A percentile compares a stretch with the other conserved stretches of the same genome.
Evolutionary conservation across 2,329 filamentous ascomycete genomes (phyloP).

Genomic region (Scedosporium aurantiacum): DNA sequence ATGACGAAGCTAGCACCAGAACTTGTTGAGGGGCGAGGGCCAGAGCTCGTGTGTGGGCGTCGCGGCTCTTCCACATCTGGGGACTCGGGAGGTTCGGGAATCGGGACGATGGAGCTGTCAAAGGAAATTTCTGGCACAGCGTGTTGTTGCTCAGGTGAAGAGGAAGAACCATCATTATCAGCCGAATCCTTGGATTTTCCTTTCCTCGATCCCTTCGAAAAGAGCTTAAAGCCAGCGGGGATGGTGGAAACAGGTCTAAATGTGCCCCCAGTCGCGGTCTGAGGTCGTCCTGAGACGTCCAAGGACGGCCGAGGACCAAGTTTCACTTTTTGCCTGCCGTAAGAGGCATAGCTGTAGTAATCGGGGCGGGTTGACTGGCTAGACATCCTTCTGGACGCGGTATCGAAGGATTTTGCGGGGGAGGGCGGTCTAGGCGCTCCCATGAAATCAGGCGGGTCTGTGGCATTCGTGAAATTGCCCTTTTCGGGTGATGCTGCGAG

Average conservation of each 20-base stretch:
- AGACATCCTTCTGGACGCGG: constrained; percentile 31
- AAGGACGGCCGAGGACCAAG: constrained; percentile 74
- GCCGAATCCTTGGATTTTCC: constrained; percentile 25
- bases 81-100: constrained; percentile 21
- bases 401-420: constrained; percentile 32
- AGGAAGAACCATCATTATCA: constrained; percentile 12
- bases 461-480: constrained; percentile 36
- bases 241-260: constrained; percentile 67
- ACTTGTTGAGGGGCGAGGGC: constrained; percentile 8
- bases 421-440: constrained; percentile 34
- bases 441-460: constrained; percentile 40
- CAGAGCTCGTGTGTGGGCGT: constrained; percentile 23
- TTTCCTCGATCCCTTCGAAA: constrained; percentile 46
- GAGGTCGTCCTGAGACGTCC: constrained; percentile 49
- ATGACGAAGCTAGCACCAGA: constrained; percentile 1
- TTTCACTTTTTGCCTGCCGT: constrained; percentile 71
- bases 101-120: constrained; percentile 22
- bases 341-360: constrained; percentile 34
- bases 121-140: constrained; percentile 25
- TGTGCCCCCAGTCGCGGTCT: constrained; percentile 44
- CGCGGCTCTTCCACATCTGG: constrained; percentile 16
- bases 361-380: constrained; percentile 43
- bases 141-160: constrained; percentile 20
- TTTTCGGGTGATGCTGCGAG: constrained; percentile 39
- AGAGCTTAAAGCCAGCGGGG: constrained; percentile 67